Evolutionary conservation across 2,329 filamentous ascomycete species (phyloP).

Genomic region (Dothistroma septosporum): DNA sequence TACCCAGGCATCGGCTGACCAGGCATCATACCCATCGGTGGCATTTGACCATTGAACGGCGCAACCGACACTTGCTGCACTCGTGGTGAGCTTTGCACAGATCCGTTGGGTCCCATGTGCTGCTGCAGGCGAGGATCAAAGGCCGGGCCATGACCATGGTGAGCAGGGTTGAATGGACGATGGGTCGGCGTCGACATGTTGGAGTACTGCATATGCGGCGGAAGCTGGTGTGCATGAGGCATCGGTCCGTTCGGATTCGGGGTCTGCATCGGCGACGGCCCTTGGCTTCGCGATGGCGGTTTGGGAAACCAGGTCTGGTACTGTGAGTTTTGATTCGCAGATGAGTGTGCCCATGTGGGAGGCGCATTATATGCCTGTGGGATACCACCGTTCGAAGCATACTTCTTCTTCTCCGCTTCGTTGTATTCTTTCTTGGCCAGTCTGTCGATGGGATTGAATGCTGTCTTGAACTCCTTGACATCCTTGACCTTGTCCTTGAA

Average conservation of each 20-base stretch:
- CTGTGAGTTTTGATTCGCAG: conserved; percentile 69
- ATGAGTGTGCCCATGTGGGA: conserved; percentile 74
- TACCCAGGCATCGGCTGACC: conserved; percentile 64
- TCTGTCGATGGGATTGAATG: conserved; percentile 61
- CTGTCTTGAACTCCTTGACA: conserved; percentile 49
- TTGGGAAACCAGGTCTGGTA: conserved; percentile 79
- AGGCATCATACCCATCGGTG: conserved; percentile 49
- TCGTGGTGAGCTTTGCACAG: conserved; percentile 75
- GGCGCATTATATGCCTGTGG: conserved; percentile 77
- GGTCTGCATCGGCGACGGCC: conserved; percentile 62
- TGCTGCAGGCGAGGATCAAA: conserved; percentile 82
- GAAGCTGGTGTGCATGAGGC: conserved; percentile 78
- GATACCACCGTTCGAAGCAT: conserved; percentile 74
- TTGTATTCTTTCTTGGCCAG: conserved; percentile 58
- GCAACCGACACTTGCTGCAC: conserved; percentile 55
- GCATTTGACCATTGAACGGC: conserved; percentile 50
- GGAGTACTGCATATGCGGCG: conserved; percentile 70
- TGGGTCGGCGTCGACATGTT: conserved; percentile 64
- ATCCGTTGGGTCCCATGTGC: conserved; percentile 70
- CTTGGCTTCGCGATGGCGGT: conserved; percentile 52
- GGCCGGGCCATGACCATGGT: conserved; percentile 66
- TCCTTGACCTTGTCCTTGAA: conserved; percentile 52
- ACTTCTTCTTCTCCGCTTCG: conserved; percentile 53
- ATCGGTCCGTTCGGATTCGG: conserved; percentile 57
- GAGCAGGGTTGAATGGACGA: conserved; percentile 71